Evolutionary conservation across 768 basidiomycete genomes (phyloP), one percentile per base, ranked within the genome.

Genomic region (Phlegmacium glaucopus): DNA sequence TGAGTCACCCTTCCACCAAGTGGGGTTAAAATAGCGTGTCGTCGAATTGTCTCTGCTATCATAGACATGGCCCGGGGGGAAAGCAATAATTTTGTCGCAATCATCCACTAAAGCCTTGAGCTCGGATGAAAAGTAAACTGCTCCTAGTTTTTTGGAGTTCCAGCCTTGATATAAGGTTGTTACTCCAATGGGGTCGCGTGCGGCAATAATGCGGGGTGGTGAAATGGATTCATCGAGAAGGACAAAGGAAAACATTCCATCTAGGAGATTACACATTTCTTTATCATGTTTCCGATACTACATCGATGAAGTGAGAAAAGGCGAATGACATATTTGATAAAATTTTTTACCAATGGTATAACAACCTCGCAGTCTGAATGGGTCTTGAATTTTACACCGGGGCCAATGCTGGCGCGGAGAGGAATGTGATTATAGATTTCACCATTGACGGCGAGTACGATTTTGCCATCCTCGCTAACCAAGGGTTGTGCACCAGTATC

Each of bases 181-280:
- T 64, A 98, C 92, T 17, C 96, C 96, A 61, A 99, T 85, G 18
- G 96, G 94, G 63, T 99, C 96, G 30, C 96, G 89, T 4, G 94
- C 93, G 50, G 94, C 96, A 59, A 99, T 93, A 51, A 99, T 74
- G 45, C 95, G 83, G 17, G 92, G 77, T 8, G 95, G 95, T 1
- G 87, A 74, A 49, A 89, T 86, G 10, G 92, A 90, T 62, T 94
- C 92, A 69, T 99, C 96, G 49, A 98, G 76, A 38, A 98, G 80
- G 53, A 97, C 88, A 61, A 98, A 99, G 2, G 95, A 94, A 73
- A 99, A 99, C 91, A 99, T 95, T 54, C 96, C 96, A 62, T 99
- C 96, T 49, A 99, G 85, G 61, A 81, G 74, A 61, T 70, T 69
- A 70, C 89, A 90, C 22, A 95, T 71, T 4, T 78, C 78, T 55